Conservation (phyloP, 2,329 filamentous ascomycete species). For the Fusarium mundagurra region DNA sequence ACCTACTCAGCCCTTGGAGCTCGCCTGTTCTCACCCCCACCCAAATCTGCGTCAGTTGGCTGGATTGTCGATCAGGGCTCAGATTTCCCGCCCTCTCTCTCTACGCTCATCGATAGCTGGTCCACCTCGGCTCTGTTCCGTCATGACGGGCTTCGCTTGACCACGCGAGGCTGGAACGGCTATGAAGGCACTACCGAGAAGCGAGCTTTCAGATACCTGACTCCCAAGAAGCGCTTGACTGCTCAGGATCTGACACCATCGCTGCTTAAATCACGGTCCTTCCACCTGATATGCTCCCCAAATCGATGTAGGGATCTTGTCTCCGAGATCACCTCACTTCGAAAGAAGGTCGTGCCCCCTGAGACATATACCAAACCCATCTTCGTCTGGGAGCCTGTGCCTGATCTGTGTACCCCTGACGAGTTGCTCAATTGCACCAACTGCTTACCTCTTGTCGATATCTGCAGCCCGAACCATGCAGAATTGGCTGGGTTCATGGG, state of each 20-base stretch:
- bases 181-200: slow-evolving; percentile 78
- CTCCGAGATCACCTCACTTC: slow-evolving; percentile 70
- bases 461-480: slow-evolving; percentile 83
- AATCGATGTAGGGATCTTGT: slow-evolving; percentile 80
- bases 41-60: slow-evolving; percentile 74
- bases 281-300: slow-evolving; percentile 89
- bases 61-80: slow-evolving; percentile 93
- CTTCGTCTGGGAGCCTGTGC: slow-evolving; percentile 96
- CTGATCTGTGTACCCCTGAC: slow-evolving; percentile 82
- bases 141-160: slow-evolving; percentile 72
- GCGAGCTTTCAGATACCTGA: slow-evolving; percentile 85
- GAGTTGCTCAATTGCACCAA: slow-evolving; percentile 73
- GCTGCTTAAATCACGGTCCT: slow-evolving; percentile 77
- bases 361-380: slow-evolving; percentile 66
- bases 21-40: slow-evolving; percentile 81
- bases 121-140: slow-evolving; percentile 77
- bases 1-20: slow-evolving; percentile 89
- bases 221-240: slow-evolving; percentile 84
- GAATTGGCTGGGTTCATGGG: slow-evolving; percentile 91
- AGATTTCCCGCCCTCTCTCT: slow-evolving; percentile 80
- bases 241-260: slow-evolving; percentile 73
- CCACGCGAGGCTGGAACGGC: slow-evolving; percentile 92
- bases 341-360: slow-evolving; percentile 52
- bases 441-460: slow-evolving; percentile 67
- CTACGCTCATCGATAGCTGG: slow-evolving; percentile 75